Evolutionary conservation across 768 basidiomycete genomes (phyloP).

Genomic region (Suillus sp.): DNA sequence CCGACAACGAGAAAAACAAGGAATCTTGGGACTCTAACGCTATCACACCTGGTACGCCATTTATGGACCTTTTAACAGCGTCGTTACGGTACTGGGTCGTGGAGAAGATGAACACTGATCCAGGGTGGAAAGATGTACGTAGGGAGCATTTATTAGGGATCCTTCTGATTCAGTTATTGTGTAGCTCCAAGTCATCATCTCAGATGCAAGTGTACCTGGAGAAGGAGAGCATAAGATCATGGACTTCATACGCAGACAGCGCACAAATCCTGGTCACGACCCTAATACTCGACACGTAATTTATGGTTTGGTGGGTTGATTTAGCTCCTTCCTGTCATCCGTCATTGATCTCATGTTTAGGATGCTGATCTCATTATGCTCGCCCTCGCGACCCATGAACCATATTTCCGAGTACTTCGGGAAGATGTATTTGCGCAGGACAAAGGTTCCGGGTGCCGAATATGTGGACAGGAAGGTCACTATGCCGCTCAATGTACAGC

Average conservation of each 20-base stretch:
- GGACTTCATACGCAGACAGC: slow-evolving; percentile 94
- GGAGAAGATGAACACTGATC: slow-evolving; percentile 91
- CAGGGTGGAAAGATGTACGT: slow-evolving; percentile 91
- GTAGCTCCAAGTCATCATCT: slow-evolving; percentile 93
- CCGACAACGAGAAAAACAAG: slow-evolving; percentile 81
- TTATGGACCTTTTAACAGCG: slow-evolving; percentile 89
- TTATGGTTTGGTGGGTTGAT: slow-evolving; percentile 80
- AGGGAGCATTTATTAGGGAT: not conserved
- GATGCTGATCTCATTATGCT: slow-evolving; percentile 99
- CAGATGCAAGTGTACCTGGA: slow-evolving; percentile 95
- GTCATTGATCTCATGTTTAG: slow-evolving; percentile 41
- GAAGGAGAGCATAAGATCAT: slow-evolving; percentile 99
- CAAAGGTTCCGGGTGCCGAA: slow-evolving; percentile 78
- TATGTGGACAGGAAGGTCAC: slow-evolving; percentile 94
- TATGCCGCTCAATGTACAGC: slow-evolving; percentile 94
- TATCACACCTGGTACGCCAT: slow-evolving; percentile 98
- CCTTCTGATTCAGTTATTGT: not conserved
- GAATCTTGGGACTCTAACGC: slow-evolving; percentile 97
- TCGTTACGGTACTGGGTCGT: slow-evolving; percentile 97
- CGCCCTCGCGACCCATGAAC: slow-evolving; percentile 95
- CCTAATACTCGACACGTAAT: slow-evolving; percentile 97
- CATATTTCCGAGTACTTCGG: slow-evolving; percentile 94
- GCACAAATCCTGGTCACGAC: slow-evolving; percentile 85
- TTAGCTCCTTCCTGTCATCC: not conserved
- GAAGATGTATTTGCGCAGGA: slow-evolving; percentile 97